Conservation (phyloP, 495 filamentous ascomycete species). For the Aspergillus indologenus region DNA sequence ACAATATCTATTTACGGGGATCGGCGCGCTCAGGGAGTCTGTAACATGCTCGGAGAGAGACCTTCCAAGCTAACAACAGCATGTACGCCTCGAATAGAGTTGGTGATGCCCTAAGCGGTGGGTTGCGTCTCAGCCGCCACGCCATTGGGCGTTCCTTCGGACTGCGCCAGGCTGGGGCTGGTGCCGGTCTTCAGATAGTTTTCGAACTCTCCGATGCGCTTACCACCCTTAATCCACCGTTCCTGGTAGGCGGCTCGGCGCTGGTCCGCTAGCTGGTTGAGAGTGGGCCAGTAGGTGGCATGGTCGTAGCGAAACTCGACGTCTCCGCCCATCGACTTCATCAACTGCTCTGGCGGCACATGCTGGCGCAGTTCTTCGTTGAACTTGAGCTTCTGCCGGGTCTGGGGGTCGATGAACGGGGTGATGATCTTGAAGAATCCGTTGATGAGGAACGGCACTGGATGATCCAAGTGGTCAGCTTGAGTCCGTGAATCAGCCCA, state of each 20-base stretch:
- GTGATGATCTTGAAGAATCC: constrained; percentile 94
- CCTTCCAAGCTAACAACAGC: background rate
- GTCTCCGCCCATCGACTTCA: constrained; percentile 55
- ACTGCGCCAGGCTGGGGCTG: constrained; percentile 37
- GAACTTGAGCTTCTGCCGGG: constrained; percentile 89
- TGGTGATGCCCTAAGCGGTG: background rate
- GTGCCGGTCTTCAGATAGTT: constrained; percentile 68
- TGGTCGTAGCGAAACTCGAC: constrained; percentile 87
- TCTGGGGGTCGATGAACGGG: constrained; percentile 92
- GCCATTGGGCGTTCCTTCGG: constrained; percentile 7
- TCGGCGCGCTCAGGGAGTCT: background rate
- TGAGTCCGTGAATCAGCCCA: constrained; percentile 9
- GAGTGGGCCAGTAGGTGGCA: constrained; percentile 79
- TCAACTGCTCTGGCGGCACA: constrained; percentile 74
- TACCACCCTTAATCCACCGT: constrained; percentile 76
- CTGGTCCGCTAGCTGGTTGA: constrained; percentile 63
- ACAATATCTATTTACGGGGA: background rate
- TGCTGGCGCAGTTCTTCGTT: constrained; percentile 79
- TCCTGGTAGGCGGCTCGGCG: constrained; percentile 55
- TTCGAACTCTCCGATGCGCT: constrained; percentile 79
- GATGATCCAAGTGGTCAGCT: background rate
- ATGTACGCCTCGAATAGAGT: background rate
- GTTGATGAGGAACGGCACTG: constrained; percentile 82
- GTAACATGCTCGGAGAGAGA: background rate
- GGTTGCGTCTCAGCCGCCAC: background rate